phyloP scores from a whole-genome alignment of 306 rosid genomes.

The Gillenia trifoliata region DNA sequence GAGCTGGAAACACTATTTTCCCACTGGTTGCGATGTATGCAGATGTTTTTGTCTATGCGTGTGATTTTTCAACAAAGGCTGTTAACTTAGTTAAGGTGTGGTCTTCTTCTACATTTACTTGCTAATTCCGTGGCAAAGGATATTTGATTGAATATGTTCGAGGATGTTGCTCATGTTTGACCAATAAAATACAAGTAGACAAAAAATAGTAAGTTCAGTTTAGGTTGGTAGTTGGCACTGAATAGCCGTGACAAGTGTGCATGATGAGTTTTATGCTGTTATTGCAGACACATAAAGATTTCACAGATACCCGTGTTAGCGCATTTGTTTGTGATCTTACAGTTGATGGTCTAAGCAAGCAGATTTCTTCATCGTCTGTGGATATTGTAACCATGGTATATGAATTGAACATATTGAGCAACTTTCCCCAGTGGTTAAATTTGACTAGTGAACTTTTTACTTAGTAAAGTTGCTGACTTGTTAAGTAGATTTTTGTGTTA shows the following conservation, averaged over 20 bases:
- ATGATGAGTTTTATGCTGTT: constrained; percentile 16
- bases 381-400: constrained; percentile 90
- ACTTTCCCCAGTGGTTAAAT: constrained; percentile 18
- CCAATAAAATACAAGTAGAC: background rate
- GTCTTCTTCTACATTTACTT: constrained; percentile 15
- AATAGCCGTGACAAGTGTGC: background rate
- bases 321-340: constrained; percentile 92
- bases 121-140: background rate
- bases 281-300: constrained; percentile 71
- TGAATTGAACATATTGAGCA: constrained; percentile 18
- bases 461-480: constrained; percentile 54
- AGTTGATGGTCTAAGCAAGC: constrained; percentile 63
- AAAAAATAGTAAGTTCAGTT: background rate
- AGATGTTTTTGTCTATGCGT: constrained; percentile 73
- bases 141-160: background rate
- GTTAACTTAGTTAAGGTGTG: constrained; percentile 78
- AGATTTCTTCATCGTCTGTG: constrained; percentile 63
- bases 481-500: constrained; percentile 89
- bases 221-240: background rate
- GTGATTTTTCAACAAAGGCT: constrained; percentile 95
- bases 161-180: background rate
- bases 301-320: constrained; percentile 52
- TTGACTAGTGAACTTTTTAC: constrained; percentile 8
- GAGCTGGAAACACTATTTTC: constrained; percentile 91
- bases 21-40: constrained; percentile 72